Evolutionary conservation across 2,329 filamentous ascomycete genomes (phyloP).

Genomic region (Coleophoma eucalyptorum): DNA sequence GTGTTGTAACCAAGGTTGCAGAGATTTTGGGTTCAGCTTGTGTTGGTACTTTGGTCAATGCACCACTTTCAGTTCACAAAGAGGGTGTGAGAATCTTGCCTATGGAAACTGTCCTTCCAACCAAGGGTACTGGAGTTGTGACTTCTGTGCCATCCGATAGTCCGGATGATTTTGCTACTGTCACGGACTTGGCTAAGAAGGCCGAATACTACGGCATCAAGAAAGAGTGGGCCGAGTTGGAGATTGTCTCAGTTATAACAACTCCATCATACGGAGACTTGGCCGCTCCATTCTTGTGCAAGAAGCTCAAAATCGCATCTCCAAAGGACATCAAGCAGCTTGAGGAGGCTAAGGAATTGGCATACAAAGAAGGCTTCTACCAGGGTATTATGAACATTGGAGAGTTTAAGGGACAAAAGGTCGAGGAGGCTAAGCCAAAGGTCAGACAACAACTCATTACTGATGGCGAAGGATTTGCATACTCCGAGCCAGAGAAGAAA

Average conservation of each 20-base stretch:
- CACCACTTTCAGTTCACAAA: constrained; percentile 82
- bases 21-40: constrained; percentile 76
- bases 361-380: constrained; percentile 97
- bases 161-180: constrained; percentile 90
- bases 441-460: constrained; percentile 76
- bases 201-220: constrained; percentile 93
- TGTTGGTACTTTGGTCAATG: constrained; percentile 84
- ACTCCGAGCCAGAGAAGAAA: constrained; percentile 87
- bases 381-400: constrained; percentile 87
- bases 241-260: constrained; percentile 84
- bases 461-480: constrained; percentile 77
- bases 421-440: constrained; percentile 82
- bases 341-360: constrained; percentile 89
- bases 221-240: constrained; percentile 92
- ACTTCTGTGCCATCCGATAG: constrained; percentile 95
- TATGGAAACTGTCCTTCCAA: constrained; percentile 89
- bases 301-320: constrained; percentile 93
- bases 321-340: constrained; percentile 92
- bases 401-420: constrained; percentile 82
- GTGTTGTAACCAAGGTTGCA: constrained; percentile 68
- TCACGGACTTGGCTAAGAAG: constrained; percentile 88
- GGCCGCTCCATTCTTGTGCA: constrained; percentile 77
- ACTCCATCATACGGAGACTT: constrained; percentile 86
- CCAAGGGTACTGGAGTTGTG: constrained; percentile 95
- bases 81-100: constrained; percentile 84